phyloP scores from a whole-genome alignment of 2,329 filamentous ascomycete genomes.

The Stromatinia cepivora region DNA sequence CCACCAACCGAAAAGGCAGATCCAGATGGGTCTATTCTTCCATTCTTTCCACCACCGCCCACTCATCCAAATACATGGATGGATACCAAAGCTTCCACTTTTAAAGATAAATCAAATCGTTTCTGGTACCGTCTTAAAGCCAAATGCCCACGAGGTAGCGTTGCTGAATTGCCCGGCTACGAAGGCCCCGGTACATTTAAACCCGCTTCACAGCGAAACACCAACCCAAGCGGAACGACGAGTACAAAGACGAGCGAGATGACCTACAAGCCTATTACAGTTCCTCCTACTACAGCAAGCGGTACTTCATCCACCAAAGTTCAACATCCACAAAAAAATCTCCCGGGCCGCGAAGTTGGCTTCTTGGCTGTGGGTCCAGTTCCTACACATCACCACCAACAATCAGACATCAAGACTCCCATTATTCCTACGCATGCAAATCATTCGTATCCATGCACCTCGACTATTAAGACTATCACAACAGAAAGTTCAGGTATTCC shows the following conservation, averaged over 20 bases:
- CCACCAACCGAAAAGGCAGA: not conserved
- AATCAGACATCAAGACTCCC: not conserved
- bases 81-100: not conserved
- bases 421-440: not conserved
- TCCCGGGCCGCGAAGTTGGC: not conserved
- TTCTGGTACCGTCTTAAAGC: conserved; percentile 1
- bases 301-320: no score
- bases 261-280: not conserved
- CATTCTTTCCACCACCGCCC: conserved; percentile 21
- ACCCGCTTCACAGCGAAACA: not conserved
- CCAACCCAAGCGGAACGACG: not conserved
- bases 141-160: conserved; percentile 6
- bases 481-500: conserved; percentile 10
- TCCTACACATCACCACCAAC: not conserved
- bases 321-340: not conserved
- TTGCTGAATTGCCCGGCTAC: conserved; percentile 18
- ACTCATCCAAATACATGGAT: conserved; percentile 20
- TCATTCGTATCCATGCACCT: not conserved
- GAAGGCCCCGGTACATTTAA: not conserved
- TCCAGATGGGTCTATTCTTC: conserved; percentile 14
- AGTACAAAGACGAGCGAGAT: not conserved
- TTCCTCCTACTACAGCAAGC: not conserved
- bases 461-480: conserved; percentile 9
- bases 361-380: not conserved
- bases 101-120: not conserved